Evolutionary conservation across 768 basidiomycete species (phyloP), one percentile per base, ranked within the genome.

Genomic region (Hygrocybe punicea): DNA sequence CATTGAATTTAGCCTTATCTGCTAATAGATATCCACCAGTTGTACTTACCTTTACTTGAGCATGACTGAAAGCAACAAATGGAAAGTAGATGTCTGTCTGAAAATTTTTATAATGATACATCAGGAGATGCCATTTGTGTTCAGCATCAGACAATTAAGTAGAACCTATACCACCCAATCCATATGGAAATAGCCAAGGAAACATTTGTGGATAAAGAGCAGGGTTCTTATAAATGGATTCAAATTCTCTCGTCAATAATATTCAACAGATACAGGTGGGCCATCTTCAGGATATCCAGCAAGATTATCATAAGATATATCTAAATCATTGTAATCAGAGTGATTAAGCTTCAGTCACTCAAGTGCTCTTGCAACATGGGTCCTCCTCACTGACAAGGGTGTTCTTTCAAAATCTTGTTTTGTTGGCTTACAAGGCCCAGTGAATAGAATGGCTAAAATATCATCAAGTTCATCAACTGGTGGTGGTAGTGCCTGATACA

Each of bases 171-270:
- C 69, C 71, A 14, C 73, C 74, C 2, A 64, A 25, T 0, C 75
- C 74, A 59, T 75, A 76, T 0, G 73, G 74, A 61, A 71, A 77
- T 1, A 76, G 51, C 73, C 73, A 75, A 1, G 75, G 75, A 52
- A 72, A 74, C 67, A 73, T 71, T 16, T 63, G 60, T 1, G 76
- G 71, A 65, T 71, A 78, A 5, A 75, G 56, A 5, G 61, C 51
- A 1, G 70, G 63, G 52, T 79, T 76, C 4, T 71, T 50, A 19
- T 61, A 71, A 8, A 65, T 62, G 4, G 65, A 62, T 16, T 66
- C 53, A 5, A 68, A 62, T 0, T 46, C 2, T 16, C 39, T 40
- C 8, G 14, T 13, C 42, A 6, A 46, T 56, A n/a, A 61, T 67
- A 70, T 21, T 66, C 63, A 33, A 76, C 55, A 25, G 44, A 39